Conservation (phyloP, 2,329 filamentous ascomycete genomes). For the Diaporthe destruens region DNA sequence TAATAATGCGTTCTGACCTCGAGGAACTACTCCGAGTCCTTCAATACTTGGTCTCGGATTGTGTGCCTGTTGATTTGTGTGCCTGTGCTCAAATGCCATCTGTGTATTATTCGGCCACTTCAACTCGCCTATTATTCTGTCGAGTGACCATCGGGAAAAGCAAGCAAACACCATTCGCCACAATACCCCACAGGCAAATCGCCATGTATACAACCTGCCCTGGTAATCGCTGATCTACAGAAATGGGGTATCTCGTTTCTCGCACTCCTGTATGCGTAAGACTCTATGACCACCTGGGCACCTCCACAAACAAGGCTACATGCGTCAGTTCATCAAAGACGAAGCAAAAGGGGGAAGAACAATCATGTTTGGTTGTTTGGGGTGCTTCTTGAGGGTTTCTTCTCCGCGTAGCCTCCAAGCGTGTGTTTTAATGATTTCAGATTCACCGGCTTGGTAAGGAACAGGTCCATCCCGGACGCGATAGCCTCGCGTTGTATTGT, state of each 20-base stretch:
- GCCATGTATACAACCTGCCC: neutral
- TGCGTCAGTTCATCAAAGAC: too few species aligned
- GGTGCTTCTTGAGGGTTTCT: neutral
- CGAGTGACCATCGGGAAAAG: neutral
- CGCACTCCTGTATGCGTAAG: constrained; percentile 18
- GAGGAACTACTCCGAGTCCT: too few species aligned
- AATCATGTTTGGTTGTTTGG: too few species aligned
- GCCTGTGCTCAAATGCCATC: too few species aligned
- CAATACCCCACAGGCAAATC: neutral
- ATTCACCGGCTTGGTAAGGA: constrained; percentile 62
- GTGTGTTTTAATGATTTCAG: constrained; percentile 48
- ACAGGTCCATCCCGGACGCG: constrained; percentile 59
- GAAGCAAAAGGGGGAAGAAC: too few species aligned
- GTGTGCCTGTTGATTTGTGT: too few species aligned
- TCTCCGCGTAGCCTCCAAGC: neutral
- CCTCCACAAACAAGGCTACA: neutral
- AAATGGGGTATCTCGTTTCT: constrained; percentile 28
- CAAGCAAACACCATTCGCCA: constrained; percentile 10
- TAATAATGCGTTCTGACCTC: too few species aligned
- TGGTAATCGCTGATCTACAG: neutral
- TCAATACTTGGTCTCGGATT: too few species aligned
- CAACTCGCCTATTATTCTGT: neutral
- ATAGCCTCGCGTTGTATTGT: constrained; percentile 60
- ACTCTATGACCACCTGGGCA: neutral
- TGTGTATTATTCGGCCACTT: neutral